A percentile compares a stretch with the other conserved stretches of the same genome.
Evolutionary conservation across 2,329 filamentous ascomycete species (phyloP).

Genomic region (Fusarium stilboides): DNA sequence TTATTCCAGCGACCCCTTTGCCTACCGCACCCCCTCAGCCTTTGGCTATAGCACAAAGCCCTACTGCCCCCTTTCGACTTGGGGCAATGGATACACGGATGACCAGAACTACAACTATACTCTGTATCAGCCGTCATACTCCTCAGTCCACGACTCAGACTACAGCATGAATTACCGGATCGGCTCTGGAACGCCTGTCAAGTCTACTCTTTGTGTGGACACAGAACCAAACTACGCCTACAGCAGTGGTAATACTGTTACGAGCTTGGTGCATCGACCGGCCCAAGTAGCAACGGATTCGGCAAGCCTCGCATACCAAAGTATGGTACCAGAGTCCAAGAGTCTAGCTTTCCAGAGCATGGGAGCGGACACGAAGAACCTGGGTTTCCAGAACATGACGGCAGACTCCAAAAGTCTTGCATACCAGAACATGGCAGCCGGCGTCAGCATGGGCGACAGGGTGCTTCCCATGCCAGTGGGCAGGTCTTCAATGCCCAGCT

Average conservation of each 20-base stretch:
- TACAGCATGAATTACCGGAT: slow-evolving; percentile 52
- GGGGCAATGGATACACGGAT: slow-evolving; percentile 48
- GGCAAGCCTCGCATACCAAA: slow-evolving; percentile 13
- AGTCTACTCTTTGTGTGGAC: slow-evolving; percentile 49
- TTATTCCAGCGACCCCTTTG: slow-evolving; percentile 33
- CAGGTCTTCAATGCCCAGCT: slow-evolving; percentile 38
- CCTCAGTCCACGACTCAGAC: slow-evolving; percentile 40
- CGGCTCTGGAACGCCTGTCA: slow-evolving; percentile 33
- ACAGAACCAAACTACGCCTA: slow-evolving; percentile 50
- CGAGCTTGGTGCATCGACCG: slow-evolving; percentile 35
- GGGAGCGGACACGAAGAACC: slow-evolving; percentile 6
- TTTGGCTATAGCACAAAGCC: slow-evolving; percentile 48
- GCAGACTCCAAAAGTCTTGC: slow-evolving; percentile 33
- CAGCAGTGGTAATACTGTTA: slow-evolving; percentile 23
- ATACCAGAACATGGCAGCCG: slow-evolving; percentile 44
- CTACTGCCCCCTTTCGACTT: slow-evolving; percentile 47
- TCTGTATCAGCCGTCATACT: slow-evolving; percentile 45
- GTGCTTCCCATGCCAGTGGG: slow-evolving; percentile 40
- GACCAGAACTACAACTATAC: slow-evolving; percentile 47
- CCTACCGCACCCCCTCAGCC: slow-evolving; percentile 42
- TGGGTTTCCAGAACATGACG: slow-evolving; percentile 18
- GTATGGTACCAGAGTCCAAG: slow-evolving; percentile 25
- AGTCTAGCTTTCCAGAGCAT: slow-evolving; percentile 9
- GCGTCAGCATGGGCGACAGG: slow-evolving; percentile 40
- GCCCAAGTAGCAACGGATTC: slow-evolving; percentile 23